Percentiles rank a stretch among this genome's conserved stretches.
phyloP scores from a whole-genome alignment of 1,284 basidiomycete genomes.

The Pisolithus thermaeus region DNA sequence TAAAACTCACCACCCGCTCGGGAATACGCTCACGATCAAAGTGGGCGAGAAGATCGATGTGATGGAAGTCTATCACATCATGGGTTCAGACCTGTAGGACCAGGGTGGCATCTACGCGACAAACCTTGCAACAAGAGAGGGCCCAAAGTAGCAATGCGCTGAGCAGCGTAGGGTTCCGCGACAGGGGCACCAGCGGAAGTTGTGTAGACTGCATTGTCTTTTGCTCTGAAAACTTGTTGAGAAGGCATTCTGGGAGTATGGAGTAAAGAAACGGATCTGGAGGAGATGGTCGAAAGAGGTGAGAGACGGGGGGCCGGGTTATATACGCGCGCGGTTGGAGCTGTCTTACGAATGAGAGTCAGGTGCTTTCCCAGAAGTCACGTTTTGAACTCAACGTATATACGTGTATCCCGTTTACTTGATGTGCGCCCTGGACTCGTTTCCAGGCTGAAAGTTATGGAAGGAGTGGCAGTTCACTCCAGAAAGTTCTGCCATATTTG shows the following conservation, averaged over 20 bases:
- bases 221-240: conserved; percentile 47
- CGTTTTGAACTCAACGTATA: too few species aligned
- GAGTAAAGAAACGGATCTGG: conserved; percentile 2
- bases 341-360: too few species aligned
- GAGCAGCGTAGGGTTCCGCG: conserved; percentile 68
- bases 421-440: too few species aligned
- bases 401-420: too few species aligned
- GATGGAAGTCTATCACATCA: conserved; percentile 57
- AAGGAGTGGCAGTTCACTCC: too few species aligned
- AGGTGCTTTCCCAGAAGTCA: too few species aligned
- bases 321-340: conserved; percentile 17
- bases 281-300: conserved; percentile 2
- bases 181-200: conserved; percentile 78
- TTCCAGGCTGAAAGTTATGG: too few species aligned
- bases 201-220: conserved; percentile 69
- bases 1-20: conserved; percentile 72
- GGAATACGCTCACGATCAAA: conserved; percentile 95
- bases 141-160: conserved; percentile 71
- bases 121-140: conserved; percentile 82
- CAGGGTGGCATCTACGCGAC: conserved; percentile 10
- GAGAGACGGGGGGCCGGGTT: conserved; percentile 7
- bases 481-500: too few species aligned
- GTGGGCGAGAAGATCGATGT: conserved; percentile 85
- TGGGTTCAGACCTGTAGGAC: conserved; percentile 1
- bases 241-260: conserved; percentile 50